phyloP scores from a whole-genome alignment of 371 early-diverging fungal species.

The Mucor lusitanicus region DNA sequence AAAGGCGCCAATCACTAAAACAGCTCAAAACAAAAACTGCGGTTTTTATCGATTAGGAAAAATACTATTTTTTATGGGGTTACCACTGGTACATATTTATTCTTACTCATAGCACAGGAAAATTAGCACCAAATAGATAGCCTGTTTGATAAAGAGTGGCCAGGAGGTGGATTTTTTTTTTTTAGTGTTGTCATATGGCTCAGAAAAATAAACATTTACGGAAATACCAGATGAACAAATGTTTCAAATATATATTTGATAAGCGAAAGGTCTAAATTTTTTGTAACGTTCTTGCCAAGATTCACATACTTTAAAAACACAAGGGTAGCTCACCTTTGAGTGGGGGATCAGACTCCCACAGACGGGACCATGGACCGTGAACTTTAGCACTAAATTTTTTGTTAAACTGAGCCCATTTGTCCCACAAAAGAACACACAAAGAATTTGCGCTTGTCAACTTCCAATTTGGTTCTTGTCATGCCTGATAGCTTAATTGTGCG shows the following conservation, averaged over 20 bases:
- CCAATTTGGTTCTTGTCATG: background rate
- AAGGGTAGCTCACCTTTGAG: background rate
- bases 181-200: background rate
- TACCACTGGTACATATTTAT: no score
- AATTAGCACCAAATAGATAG: background rate
- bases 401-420: background rate
- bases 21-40: background rate
- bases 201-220: background rate
- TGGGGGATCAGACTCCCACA: background rate
- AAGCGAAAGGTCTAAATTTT: background rate
- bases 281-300: background rate
- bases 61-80: background rate
- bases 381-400: background rate
- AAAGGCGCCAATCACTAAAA: background rate
- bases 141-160: background rate
- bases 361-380: background rate
- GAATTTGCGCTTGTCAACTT: background rate
- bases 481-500: background rate
- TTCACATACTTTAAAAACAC: background rate
- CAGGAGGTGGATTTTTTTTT: no score
- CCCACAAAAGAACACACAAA: background rate
- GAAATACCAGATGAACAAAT: background rate
- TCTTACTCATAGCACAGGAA: no score
- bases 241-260: background rate
- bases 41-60: background rate